Conservation (phyloP, 345 rosid genomes). For the Ceriops decandra region DNA sequence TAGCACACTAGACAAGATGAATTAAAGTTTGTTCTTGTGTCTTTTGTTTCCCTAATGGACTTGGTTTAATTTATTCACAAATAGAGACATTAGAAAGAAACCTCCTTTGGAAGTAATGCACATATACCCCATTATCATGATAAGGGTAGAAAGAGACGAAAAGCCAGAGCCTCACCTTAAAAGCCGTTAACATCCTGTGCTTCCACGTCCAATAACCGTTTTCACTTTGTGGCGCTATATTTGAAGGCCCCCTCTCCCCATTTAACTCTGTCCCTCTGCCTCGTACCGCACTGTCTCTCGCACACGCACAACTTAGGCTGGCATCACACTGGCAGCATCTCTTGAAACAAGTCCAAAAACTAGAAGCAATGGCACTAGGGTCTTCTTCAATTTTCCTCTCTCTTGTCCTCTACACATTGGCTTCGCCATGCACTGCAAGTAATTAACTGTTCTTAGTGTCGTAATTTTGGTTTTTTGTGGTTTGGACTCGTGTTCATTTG, state of each 20-base stretch:
- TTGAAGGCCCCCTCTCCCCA: neutral
- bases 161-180: neutral
- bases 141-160: constrained; percentile 7
- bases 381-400: constrained; percentile 23
- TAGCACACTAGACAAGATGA: no score
- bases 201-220: constrained; percentile 1
- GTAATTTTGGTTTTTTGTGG: neutral
- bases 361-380: constrained; percentile 23
- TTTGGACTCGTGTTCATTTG: neutral
- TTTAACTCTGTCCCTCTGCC: neutral
- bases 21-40: neutral
- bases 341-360: neutral
- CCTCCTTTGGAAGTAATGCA: constrained; percentile 54
- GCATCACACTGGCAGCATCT: neutral
- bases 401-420: constrained; percentile 30
- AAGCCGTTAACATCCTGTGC: no score
- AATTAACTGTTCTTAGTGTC: constrained; percentile 1
- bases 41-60: neutral
- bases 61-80: neutral
- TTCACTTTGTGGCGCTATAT: constrained; percentile 4
- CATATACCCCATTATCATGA: constrained; percentile 33
- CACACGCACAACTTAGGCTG: neutral
- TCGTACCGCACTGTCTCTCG: constrained; percentile 2
- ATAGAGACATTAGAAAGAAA: constrained; percentile 26
- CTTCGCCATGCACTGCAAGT: constrained; percentile 31